phyloP scores from a whole-genome alignment of 495 filamentous ascomycete genomes.

The Annulohypoxylon stygium region DNA sequence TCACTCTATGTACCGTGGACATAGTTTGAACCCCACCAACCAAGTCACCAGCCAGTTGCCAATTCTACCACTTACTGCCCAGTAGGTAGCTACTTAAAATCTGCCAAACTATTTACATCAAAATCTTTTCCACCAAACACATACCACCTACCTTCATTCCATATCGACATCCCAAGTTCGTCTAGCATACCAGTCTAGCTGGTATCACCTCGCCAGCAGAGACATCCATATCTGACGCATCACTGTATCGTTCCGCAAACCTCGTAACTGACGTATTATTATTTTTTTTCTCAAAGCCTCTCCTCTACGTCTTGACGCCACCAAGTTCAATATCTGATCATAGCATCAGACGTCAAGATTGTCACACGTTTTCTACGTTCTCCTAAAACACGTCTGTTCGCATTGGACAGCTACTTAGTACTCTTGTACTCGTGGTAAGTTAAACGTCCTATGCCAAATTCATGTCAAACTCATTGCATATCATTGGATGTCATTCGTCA shows the following conservation, averaged over 20 bases:
- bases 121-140: conserved; percentile 2
- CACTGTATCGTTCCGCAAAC: not conserved
- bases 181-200: not conserved
- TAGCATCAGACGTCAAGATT: conserved; percentile 1
- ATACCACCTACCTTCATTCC: conserved; percentile 14
- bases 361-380: not conserved
- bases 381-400: not conserved
- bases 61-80: conserved; percentile 4
- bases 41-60: not conserved
- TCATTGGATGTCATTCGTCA: not conserved
- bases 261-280: not conserved
- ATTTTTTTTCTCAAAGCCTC: not conserved
- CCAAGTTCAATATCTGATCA: not conserved
- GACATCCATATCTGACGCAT: not conserved
- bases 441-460: conserved; percentile 5
- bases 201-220: not conserved
- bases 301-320: not conserved
- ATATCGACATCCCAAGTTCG: not conserved
- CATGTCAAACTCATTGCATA: not conserved
- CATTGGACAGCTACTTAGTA: conserved; percentile 1
- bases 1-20: not conserved
- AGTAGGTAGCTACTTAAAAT: not conserved
- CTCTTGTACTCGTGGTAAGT: conserved; percentile 15
- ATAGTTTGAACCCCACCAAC: conserved; percentile 1
- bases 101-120: not conserved